A percentile compares a stretch with the other conserved stretches of the same genome.
phyloP scores from a whole-genome alignment of 2,329 filamentous ascomycete genomes.

The Cercospora sp. region DNA sequence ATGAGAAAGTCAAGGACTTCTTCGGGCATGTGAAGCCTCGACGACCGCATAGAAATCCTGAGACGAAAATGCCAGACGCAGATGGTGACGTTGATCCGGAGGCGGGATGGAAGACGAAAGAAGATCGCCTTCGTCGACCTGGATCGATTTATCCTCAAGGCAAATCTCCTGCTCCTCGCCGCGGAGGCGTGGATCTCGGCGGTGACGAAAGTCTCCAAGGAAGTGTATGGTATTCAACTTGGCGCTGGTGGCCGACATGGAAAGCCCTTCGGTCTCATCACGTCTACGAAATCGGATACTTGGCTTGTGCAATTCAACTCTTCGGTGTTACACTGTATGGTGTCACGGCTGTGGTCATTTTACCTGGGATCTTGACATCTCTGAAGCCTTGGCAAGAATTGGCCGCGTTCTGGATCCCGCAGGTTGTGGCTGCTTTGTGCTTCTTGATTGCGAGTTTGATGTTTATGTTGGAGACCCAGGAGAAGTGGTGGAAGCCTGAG shows the following conservation, averaged over 20 bases:
- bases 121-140: slow-evolving; percentile 20
- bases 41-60: slow-evolving; percentile 9
- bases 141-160: slow-evolving; percentile 25
- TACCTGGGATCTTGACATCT: slow-evolving; percentile 33
- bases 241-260: slow-evolving; percentile 29
- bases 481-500: slow-evolving; percentile 34
- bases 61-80: neutral
- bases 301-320: slow-evolving; percentile 35
- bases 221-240: slow-evolving; percentile 14
- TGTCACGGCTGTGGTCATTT: slow-evolving; percentile 29
- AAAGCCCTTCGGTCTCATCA: slow-evolving; percentile 31
- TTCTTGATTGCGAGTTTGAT: slow-evolving; percentile 35
- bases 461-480: slow-evolving; percentile 36
- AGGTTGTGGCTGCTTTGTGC: slow-evolving; percentile 32
- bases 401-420: slow-evolving; percentile 33
- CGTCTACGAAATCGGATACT: slow-evolving; percentile 35
- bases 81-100: slow-evolving; percentile 17
- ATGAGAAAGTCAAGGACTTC: slow-evolving; percentile 31
- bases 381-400: slow-evolving; percentile 28
- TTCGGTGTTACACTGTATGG: slow-evolving; percentile 34
- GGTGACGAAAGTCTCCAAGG: slow-evolving; percentile 15
- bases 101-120: slow-evolving; percentile 26
- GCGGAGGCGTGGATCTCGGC: slow-evolving; percentile 23
- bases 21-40: slow-evolving; percentile 18
- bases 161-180: slow-evolving; percentile 20